Evolutionary conservation across 2,329 filamentous ascomycete genomes (phyloP), one percentile per base, ranked within the genome.

Genomic region (Myriosclerotinia scirpicola): DNA sequence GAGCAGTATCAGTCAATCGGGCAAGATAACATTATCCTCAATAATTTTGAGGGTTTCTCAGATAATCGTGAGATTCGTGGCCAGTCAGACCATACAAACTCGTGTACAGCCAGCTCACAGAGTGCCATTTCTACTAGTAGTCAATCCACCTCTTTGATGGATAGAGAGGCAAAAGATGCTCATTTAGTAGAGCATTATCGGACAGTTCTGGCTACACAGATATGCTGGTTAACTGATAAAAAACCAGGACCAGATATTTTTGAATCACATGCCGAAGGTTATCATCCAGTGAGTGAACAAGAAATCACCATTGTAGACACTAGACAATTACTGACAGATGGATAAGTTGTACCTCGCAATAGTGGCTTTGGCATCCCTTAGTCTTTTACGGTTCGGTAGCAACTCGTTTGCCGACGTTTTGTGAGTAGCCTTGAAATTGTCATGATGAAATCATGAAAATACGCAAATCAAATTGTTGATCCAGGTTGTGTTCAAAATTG

Each of bases 381-480:
- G 54, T 48, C 26, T 61, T n/a, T 44, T 40, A 38, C 30, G 36
- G 36, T 22, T 26, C 59, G 70, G 62, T 61, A 69, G 38, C 65
- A 67, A 11, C 48, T 66, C 34, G 65, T 69, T 56, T 38, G 22
- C 36, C 17, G 44, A 59, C n/a, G 54, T 38, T 22, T 40, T 65
- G 63, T 52, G 46, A 50, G 69, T 68, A 54, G 76, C 66, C 76
- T 76, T 20, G 79, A 80, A 60, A 74, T 82, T 44, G 79, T 84
- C 12, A 46, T 64, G 81, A 82, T 69, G 71, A 75, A 30, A 46
- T 64, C 81, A 82, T 69, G 71, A 75, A 30, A 78, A 84, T 73
- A 82, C 83, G 40, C 75, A 75, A 44, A 78, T 72, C 82, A 22
- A 78, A 85, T 54, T 83, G 82, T 71, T 77, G 84, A 54, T 79